Evolutionary conservation across 352 stramenopile species (phyloP), one percentile per base, ranked within the genome.

Genomic region (Globisporangium mamillatum): DNA sequence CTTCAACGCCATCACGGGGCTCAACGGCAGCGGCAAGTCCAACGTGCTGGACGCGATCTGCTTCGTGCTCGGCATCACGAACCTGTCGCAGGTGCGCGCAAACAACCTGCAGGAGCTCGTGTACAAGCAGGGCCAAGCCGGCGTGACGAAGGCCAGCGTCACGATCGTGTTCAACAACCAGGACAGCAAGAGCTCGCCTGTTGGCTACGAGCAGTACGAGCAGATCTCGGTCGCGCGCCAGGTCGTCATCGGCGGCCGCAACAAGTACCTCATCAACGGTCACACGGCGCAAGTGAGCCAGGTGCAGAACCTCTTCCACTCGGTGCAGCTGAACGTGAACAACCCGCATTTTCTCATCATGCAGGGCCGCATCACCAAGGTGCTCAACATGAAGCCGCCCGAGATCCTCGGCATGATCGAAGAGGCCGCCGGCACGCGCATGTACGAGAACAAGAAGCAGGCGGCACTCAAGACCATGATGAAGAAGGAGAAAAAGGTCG

Each of bases 331-430:
- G 44, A 99, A 99, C 84, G 98, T 99, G 62, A 99, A 99, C 88
- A 99, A 99, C 87, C 98, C 98, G 58, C 98, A 99, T 77, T 99
- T 99, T 77, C 86, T 99, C 57, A 99, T 99, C 85, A 99, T 99
- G 98, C 98, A 99, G 73, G 93, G 93, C 14, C 90, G 97, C 18
- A 99, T 99, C 72, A 99, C 97, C 52, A 99, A 99, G 78, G 97
- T 99, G 46, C 86, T 99, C 38, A 99, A 99, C 78, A 99, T 99
- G 98, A 99, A 99, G 76, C 98, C 98, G 4, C 84, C 90, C 7
- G 98, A 99, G 84, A 99, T 99, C 76, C 84, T 99, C 18, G 95
- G 97, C 52, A 99, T 99, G 97, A 98, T 99, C 25, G 98, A 99
- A 84, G 98, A 99, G 74, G 98, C 98, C 1, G 98, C 98, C 5